Evolutionary conservation across 108 stramenopile species (phyloP), one percentile per base, ranked within the genome.

Genomic region (Aurantiochytrium sp.): DNA sequence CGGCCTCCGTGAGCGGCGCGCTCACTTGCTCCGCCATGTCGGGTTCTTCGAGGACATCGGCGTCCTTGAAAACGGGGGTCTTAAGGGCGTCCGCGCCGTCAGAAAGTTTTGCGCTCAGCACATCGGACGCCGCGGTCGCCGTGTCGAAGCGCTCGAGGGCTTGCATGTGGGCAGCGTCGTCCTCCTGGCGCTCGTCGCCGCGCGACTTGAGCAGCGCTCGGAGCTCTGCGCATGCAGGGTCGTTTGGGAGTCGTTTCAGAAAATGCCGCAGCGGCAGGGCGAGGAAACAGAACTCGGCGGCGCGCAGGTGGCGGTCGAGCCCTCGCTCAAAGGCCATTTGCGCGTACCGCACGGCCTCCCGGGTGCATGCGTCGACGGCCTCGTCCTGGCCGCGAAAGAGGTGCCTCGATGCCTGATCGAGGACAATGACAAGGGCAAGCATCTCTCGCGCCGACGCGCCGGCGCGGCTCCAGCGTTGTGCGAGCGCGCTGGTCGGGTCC

Each of bases 391-490:
- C 86, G 10, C 92, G 90, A 54, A 68, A 90, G 8, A 92, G 21
- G 41, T 92, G 92, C 55, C 92, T 48, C 37, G 92, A 88, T 34
- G 92, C 90, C 50, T 93, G 92, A 41, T 93, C 92, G 4, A 93
- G 81, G 45, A 93, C 86, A 21, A 93, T 24, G 53, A 93, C 88
- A 21, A 92, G 69, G 10, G 92, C 90, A 19, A 93, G 41, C 19
- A 55, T 27, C 8, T 86, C 54, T n/a, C 89, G 55, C 37, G 90
- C 89, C 27, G 73, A 81, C 6, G 42, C 73, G 15, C 30, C 12
- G 15, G 54, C 31, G 10, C 52, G 31, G 31, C 36, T 22, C 92
- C 92, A 93, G 19, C 30, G 32, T 19, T 86, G 50, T 32, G 54
- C 52, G 52, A 91, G 65, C 41, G 27, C 15, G 59, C 59, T 65